A percentile compares a stretch with the other conserved stretches of the same genome.
These are phyloP conservation scores for Aspergillus sp. DNA, from an alignment of 2,329 filamentous ascomycete species.

Conservation along the genomic window DNA sequence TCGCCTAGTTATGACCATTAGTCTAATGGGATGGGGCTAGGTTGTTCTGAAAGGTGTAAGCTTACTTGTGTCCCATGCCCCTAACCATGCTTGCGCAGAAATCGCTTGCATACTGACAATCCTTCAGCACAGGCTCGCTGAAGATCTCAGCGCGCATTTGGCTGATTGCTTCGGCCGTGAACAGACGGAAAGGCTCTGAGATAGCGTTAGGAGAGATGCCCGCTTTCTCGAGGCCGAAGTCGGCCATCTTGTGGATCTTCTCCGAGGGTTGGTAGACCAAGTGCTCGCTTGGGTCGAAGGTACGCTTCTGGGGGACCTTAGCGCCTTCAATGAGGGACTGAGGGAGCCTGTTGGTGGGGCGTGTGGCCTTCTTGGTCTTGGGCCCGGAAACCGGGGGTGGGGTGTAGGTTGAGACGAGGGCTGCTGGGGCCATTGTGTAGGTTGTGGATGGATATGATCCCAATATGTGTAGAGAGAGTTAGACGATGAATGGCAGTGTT, in stretches of 20 bases:
- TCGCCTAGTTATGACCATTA: conserved; percentile 42
- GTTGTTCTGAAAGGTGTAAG: too few species aligned
- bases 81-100: conserved; percentile 54
- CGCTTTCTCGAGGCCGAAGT: background rate
- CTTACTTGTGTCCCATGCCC: conserved; percentile 58
- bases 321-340: background rate
- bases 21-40: too few species aligned
- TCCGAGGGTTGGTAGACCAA: background rate
- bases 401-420: too few species aligned
- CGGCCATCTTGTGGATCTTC: background rate
- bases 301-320: background rate
- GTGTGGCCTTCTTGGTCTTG: background rate
- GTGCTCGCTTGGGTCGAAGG: background rate
- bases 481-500: too few species aligned
- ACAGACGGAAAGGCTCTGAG: background rate
- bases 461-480: too few species aligned
- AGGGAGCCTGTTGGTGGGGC: background rate
- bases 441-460: too few species aligned
- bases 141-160: conserved; percentile 52
- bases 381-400: background rate
- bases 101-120: conserved; percentile 60
- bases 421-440: too few species aligned
- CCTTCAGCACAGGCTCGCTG: conserved; percentile 55
- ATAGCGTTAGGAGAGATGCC: background rate
- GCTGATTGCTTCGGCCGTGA: background rate